A percentile compares a stretch with the other conserved stretches of the same genome.
Evolutionary conservation across 225 moss, liverwort and hornwort genomes (phyloP).

Genomic region (Lunularia cruciata): DNA sequence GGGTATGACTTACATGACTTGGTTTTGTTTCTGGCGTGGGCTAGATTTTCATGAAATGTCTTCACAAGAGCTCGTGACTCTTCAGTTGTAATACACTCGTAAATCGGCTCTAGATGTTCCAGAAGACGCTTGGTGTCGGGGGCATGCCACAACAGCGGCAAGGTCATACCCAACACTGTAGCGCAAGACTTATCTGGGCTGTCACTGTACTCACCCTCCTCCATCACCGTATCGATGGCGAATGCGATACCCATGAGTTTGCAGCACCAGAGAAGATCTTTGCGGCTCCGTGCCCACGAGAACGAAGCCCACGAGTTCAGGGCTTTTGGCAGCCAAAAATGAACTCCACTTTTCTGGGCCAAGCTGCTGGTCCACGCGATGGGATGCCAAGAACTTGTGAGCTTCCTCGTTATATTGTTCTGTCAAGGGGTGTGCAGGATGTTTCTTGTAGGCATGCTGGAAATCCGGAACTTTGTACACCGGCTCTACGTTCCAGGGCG

Average conservation of each 20-base stretch:
- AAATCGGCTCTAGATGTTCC: too few relatives aligned
- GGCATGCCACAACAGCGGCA: too few relatives aligned
- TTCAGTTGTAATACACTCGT: too few relatives aligned
- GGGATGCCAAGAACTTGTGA: not conserved
- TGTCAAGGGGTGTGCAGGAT: not conserved
- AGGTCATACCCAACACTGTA: not conserved
- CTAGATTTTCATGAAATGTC: not conserved
- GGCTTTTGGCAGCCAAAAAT: not conserved
- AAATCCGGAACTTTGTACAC: slow-evolving; percentile 1
- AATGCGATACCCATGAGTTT: not conserved
- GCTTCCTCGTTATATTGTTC: not conserved
- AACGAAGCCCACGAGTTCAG: not conserved
- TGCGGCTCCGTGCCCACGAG: not conserved
- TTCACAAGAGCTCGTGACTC: not conserved
- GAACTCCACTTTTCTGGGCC: not conserved
- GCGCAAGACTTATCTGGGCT: not conserved
- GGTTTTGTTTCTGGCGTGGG: not conserved
- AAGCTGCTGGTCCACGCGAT: not conserved
- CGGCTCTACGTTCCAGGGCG: too few relatives aligned
- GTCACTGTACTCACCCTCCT: not conserved
- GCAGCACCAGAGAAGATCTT: not conserved
- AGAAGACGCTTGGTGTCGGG: too few relatives aligned
- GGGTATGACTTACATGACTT: not conserved
- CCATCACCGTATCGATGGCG: not conserved
- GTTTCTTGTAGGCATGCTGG: not conserved